phyloP scores from a whole-genome alignment of 352 stramenopile genomes.

The Globisporangium recalcitrans region DNA sequence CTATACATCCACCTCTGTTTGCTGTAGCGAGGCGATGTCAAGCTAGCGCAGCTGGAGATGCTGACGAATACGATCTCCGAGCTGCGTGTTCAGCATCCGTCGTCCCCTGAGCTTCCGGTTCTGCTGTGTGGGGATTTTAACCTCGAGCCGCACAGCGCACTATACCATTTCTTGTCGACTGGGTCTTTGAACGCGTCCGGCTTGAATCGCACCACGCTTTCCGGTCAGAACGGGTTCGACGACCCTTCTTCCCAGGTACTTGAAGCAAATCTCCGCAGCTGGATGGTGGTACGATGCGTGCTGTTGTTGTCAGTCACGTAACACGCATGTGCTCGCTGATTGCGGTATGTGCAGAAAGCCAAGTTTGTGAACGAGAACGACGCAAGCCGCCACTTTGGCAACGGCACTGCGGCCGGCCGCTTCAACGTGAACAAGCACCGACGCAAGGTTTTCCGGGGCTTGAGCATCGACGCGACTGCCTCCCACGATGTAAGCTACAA shows the following conservation, averaged over 20 bases:
- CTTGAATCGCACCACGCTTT: conserved; percentile 42
- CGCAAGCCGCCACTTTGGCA: conserved; percentile 25
- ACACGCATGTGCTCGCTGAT: not conserved
- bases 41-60: conserved; percentile 52
- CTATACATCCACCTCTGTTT: not conserved
- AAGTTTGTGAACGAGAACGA: conserved; percentile 35
- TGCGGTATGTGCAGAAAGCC: conserved; percentile 23
- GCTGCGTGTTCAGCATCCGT: conserved; percentile 16
- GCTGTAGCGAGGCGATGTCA: conserved; percentile 54
- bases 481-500: conserved; percentile 24
- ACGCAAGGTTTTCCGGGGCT: conserved; percentile 22
- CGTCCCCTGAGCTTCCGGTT: conserved; percentile 15
- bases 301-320: not conserved
- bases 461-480: conserved; percentile 14
- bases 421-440: conserved; percentile 22
- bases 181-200: conserved; percentile 38
- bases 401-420: conserved; percentile 36
- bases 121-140: conserved; percentile 71
- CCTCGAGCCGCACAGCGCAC: conserved; percentile 48
- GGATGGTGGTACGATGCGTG: not conserved
- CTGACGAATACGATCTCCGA: conserved; percentile 33
- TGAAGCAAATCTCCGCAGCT: too few relatives aligned
- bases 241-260: conserved; percentile 24
- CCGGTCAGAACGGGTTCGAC: conserved; percentile 30
- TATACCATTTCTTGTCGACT: conserved; percentile 57